These are phyloP conservation scores for Leucogyrophana mollusca DNA, from an alignment of 768 basidiomycete species.

Conservation along the genomic window DNA sequence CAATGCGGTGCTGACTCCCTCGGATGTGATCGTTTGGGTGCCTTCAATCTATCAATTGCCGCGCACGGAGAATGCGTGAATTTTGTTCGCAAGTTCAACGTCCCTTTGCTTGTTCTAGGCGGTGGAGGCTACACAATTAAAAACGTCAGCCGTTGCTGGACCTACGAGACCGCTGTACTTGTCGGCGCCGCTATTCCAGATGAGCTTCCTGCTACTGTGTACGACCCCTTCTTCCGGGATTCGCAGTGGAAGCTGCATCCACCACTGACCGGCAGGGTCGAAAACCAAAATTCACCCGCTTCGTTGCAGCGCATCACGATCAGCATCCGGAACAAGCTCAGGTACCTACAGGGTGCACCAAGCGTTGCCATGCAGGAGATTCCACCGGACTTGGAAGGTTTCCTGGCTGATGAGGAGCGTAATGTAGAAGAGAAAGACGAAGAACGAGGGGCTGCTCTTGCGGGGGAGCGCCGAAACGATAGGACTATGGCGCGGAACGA, in stretches of 20 bases:
- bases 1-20: conserved; percentile 98
- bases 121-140: conserved; percentile 97
- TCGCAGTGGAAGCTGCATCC: conserved; percentile 93
- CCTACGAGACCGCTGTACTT: conserved; percentile 94
- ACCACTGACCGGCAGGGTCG: conserved; percentile 85
- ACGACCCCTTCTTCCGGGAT: conserved; percentile 91
- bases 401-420: conserved; percentile 71
- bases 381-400: conserved; percentile 83
- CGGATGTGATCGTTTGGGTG: conserved; percentile 91
- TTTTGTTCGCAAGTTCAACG: conserved; percentile 89
- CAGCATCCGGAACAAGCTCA: conserved; percentile 80
- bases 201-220: conserved; percentile 84
- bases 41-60: conserved; percentile 96
- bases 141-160: conserved; percentile 98
- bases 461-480: conserved; percentile 53
- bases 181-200: conserved; percentile 83
- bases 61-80: conserved; percentile 98
- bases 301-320: conserved; percentile 87
- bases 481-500: conserved; percentile 59
- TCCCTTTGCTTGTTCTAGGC: conserved; percentile 89
- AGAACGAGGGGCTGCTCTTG: conserved; percentile 54
- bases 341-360: conserved; percentile 94
- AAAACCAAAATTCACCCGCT: conserved; percentile 86
- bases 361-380: conserved; percentile 96
- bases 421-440: conserved; percentile 70